Evolutionary conservation across 805 yeast species (phyloP), one percentile per base, ranked within the genome.

Genomic region (Brettanomyces nanus): DNA sequence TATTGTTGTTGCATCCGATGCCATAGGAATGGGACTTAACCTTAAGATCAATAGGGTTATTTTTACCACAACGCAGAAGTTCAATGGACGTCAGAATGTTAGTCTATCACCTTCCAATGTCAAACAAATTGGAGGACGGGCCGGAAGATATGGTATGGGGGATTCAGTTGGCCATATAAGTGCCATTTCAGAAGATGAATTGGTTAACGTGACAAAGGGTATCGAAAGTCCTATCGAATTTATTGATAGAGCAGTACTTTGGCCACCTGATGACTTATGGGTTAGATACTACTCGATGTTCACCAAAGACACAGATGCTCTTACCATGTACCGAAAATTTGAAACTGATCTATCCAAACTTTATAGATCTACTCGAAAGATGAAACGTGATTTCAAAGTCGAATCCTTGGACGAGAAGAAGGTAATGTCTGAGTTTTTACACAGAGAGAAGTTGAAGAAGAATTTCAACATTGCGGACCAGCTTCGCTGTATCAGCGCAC

Each of bases 21-120:
- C 98, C 0, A 78, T 92, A 44, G 98, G 98, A 2, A 90, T 92
- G 97, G 98, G 98, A 0, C 67, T 92, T 38, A 92, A 92, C 53
- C 65, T 92, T 51, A 80, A 84, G 19, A 89, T 92, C 46, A 75
- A 78, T 41, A 65, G 97, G 42, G 73, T 92, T 4, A 71, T 92
- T 1, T 89, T 92, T 53, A 74, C 82, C 14, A 69, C 80, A 1
- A 63, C 73, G 20, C 55, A 56, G 35, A 92, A 92, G 58, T 89
- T 72, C 48, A 75, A 86, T 53, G 97, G 97, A 5, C 53, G 50
- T 11, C 59, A 56, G 13, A 60, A 66, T 42, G 59, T 58, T 6
- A 54, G 54, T 1, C 56, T 92, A 22, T 65, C 82, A 0, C 60
- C 71, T 4, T 81, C 95, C 0, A 77, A 79, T 39, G 71, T 81